Conservation (phyloP, 2,329 filamentous ascomycete species). For the Clonostachys rhizophaga region DNA sequence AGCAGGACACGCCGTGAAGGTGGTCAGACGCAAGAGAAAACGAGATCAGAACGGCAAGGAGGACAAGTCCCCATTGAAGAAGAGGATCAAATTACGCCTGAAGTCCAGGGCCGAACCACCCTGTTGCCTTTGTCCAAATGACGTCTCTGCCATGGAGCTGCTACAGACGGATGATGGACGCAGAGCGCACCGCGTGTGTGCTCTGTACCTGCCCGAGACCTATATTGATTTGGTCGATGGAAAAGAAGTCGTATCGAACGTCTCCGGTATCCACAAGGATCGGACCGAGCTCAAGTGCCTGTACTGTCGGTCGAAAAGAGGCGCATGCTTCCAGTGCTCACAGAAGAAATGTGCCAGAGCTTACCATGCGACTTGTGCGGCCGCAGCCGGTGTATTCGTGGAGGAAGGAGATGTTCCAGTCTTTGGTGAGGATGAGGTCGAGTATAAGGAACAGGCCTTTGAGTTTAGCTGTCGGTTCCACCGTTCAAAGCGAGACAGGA, state of each 20-base stretch:
- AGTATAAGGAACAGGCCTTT: slow-evolving; percentile 88
- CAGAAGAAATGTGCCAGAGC: slow-evolving; percentile 89
- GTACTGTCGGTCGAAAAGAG: slow-evolving; percentile 88
- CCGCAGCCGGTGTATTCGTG: slow-evolving; percentile 85
- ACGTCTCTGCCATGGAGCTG: slow-evolving; percentile 76
- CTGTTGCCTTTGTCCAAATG: slow-evolving; percentile 89
- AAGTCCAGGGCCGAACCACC: slow-evolving; percentile 70
- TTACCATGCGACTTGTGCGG: slow-evolving; percentile 93
- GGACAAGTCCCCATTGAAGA: slow-evolving; percentile 61
- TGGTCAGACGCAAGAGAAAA: slow-evolving; percentile 56
- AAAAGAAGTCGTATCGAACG: slow-evolving; percentile 71
- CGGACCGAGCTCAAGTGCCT: slow-evolving; percentile 90
- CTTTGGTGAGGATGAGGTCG: slow-evolving; percentile 83
- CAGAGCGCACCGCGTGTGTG: slow-evolving; percentile 84
- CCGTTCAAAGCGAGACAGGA: slow-evolving; percentile 79
- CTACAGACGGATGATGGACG: slow-evolving; percentile 83
- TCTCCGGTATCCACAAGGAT: slow-evolving; percentile 78
- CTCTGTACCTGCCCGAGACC: slow-evolving; percentile 87
- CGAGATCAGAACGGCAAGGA: slow-evolving; percentile 25
- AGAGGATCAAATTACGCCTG: slow-evolving; percentile 67
- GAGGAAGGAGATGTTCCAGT: slow-evolving; percentile 83
- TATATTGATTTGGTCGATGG: slow-evolving; percentile 71
- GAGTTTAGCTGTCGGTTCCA: slow-evolving; percentile 96
- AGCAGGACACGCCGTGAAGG: slow-evolving; percentile 65
- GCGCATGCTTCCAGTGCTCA: slow-evolving; percentile 96